A percentile compares a stretch with the other conserved stretches of the same genome.
These are phyloP conservation scores for Pseudoperonospora humuli DNA, from an alignment of 352 stramenopile species.

Conservation along the genomic window DNA sequence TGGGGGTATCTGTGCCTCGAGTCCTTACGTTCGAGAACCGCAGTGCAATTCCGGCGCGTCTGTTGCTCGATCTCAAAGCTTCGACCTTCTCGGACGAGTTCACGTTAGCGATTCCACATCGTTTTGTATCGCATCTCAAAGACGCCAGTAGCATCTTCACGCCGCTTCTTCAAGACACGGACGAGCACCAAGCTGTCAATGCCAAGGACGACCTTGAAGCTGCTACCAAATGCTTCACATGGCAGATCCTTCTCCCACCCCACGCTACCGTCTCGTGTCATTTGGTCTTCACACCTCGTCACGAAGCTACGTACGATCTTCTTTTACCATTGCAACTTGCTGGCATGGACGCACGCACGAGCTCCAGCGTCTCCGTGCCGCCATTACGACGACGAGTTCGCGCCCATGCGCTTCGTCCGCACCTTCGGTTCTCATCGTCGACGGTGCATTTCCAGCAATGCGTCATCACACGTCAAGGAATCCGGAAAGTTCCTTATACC, in stretches of 20 bases:
- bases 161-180: constrained; percentile 23
- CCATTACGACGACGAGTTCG: constrained; percentile 38
- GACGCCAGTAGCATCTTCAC: constrained; percentile 80
- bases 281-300: constrained; percentile 61
- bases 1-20: constrained; percentile 60
- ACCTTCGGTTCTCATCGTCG: constrained; percentile 62
- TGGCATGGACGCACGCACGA: constrained; percentile 23
- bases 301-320: constrained; percentile 39
- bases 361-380: constrained; percentile 12
- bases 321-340: constrained; percentile 71
- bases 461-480: constrained; percentile 80
- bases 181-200: not conserved
- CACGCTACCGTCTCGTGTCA: constrained; percentile 64
- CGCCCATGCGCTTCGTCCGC: constrained; percentile 46
- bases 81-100: constrained; percentile 54
- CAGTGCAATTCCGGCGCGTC: constrained; percentile 62
- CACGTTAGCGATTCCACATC: constrained; percentile 38
- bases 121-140: constrained; percentile 47
- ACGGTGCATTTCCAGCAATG: constrained; percentile 76
- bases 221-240: constrained; percentile 37
- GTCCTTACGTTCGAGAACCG: constrained; percentile 73
- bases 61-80: constrained; percentile 63
- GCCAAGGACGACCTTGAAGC: constrained; percentile 1
- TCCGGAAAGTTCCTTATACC: constrained; percentile 84
- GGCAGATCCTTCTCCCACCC: constrained; percentile 66